A percentile compares a stretch with the other conserved stretches of the same genome.
Evolutionary conservation across 192 early-diverging fungal species (phyloP).

Genomic region (Entomortierella parvispora): DNA sequence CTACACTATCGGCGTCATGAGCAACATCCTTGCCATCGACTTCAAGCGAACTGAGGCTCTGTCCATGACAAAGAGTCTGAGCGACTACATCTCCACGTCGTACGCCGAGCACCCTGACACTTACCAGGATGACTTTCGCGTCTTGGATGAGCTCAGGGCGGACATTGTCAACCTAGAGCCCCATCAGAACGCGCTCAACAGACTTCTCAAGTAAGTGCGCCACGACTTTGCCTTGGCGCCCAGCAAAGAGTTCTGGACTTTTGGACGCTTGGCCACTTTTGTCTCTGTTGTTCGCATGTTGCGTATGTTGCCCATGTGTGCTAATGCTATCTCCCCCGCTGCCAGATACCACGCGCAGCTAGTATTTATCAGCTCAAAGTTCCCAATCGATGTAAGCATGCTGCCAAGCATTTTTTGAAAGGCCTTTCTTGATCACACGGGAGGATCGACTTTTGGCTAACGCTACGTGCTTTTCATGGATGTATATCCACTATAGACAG

Average conservation of each 20-base stretch:
- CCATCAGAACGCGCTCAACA: slow-evolving; percentile 70
- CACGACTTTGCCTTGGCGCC: background rate
- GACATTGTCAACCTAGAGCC: slow-evolving; percentile 73
- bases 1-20: background rate
- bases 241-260: background rate
- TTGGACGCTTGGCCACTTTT: background rate
- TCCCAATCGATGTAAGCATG: slow-evolving; percentile 81
- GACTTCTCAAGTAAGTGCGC: slow-evolving; percentile 68
- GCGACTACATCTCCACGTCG: slow-evolving; percentile 78
- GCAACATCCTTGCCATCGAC: slow-evolving; percentile 67
- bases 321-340: background rate
- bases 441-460: too few relatives aligned
- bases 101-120: slow-evolving; percentile 89
- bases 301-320: background rate
- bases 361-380: slow-evolving; percentile 84
- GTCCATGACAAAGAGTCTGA: slow-evolving; percentile 61
- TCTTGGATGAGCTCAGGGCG: slow-evolving; percentile 79
- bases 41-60: slow-evolving; percentile 71
- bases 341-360: slow-evolving; percentile 89
- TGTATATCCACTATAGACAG: too few relatives aligned
- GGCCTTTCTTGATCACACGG: too few relatives aligned
- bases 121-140: slow-evolving; percentile 88
- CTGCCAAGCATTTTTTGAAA: too few relatives aligned
- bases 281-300: background rate
- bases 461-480: too few relatives aligned